A percentile compares a stretch with the other conserved stretches of the same genome.
phyloP scores from a whole-genome alignment of 441 rosid genomes.

The Macaranga tanarius region DNA sequence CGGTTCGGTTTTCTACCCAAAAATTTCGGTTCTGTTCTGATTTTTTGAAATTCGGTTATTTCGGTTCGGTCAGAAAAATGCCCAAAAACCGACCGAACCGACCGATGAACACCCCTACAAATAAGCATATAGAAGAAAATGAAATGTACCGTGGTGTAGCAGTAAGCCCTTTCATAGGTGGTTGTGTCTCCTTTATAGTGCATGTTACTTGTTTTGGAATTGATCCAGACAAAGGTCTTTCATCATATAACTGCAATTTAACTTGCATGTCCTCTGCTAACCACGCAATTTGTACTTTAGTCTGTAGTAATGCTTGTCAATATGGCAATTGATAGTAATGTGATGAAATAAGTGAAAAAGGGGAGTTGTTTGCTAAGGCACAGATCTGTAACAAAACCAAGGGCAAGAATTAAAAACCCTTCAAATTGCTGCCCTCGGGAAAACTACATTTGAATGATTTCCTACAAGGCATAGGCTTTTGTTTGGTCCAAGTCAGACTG shows the following conservation, averaged over 20 bases:
- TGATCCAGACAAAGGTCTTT: conserved; percentile 72
- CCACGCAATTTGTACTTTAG: conserved; percentile 14
- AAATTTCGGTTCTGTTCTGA: no score
- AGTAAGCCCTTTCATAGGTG: conserved; percentile 60
- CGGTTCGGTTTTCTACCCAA: no score
- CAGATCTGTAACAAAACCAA: background rate
- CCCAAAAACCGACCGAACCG: no score
- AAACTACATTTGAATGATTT: background rate
- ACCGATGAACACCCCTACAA: no score
- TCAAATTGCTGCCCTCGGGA: background rate
- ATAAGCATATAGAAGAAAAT: conserved; percentile 5
- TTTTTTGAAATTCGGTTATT: no score
- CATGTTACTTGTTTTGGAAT: conserved; percentile 83
- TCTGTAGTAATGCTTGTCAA: background rate
- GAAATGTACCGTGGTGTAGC: conserved; percentile 65
- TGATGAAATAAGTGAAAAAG: background rate
- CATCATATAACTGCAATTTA: conserved; percentile 67
- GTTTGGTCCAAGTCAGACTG: conserved; percentile 1
- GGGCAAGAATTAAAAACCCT: background rate
- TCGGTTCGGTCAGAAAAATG: no score
- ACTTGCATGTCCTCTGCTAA: conserved; percentile 86
- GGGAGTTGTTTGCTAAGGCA: conserved; percentile 9
- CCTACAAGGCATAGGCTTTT: background rate
- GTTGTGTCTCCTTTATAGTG: conserved; percentile 65
- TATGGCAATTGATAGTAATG: conserved; percentile 1